A percentile compares a stretch with the other conserved stretches of the same genome.
These are phyloP conservation scores for Colletotrichum sp. DNA, from an alignment of 2,329 filamentous ascomycete genomes.

Conservation along the genomic window DNA sequence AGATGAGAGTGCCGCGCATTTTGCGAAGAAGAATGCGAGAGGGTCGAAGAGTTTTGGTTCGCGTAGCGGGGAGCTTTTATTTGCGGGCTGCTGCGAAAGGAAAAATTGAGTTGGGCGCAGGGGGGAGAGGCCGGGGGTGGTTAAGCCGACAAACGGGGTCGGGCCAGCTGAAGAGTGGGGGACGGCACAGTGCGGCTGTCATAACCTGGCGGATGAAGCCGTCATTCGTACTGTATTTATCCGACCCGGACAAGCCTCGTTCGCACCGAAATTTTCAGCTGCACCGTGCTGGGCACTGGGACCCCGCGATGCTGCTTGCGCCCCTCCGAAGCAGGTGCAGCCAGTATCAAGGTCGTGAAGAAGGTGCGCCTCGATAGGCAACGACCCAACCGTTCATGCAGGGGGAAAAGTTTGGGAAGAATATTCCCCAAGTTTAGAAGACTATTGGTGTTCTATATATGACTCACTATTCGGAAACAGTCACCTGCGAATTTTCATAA, in stretches of 20 bases:
- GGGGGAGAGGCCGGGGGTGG: neutral
- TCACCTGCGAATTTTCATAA: fast-evolving
- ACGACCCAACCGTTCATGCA: fast-evolving
- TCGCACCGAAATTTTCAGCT: neutral
- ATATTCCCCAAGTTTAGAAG: fast-evolving
- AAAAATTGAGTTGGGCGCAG: constrained; percentile 16
- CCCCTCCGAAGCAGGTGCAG: neutral
- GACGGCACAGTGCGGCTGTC: neutral
- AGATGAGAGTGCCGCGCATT: constrained; percentile 72
- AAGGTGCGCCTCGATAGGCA: neutral
- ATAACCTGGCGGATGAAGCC: neutral
- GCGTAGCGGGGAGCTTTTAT: constrained; percentile 28
- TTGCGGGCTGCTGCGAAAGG: neutral
- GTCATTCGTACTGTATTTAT: constrained; percentile 3
- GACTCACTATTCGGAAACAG: neutral
- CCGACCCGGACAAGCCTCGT: neutral
- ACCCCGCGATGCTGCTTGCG: neutral
- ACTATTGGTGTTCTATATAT: neutral
- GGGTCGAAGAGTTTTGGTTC: constrained; percentile 27
- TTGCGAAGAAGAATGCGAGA: constrained; percentile 29
- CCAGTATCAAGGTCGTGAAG: neutral
- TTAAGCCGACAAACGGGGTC: constrained; percentile 2
- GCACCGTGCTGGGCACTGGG: neutral
- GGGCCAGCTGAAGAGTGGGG: neutral
- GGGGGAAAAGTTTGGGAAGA: fast-evolving